These are phyloP conservation scores for Aspergillus viridinutans DNA, from an alignment of 2,329 filamentous ascomycete genomes.

Conservation along the genomic window DNA sequence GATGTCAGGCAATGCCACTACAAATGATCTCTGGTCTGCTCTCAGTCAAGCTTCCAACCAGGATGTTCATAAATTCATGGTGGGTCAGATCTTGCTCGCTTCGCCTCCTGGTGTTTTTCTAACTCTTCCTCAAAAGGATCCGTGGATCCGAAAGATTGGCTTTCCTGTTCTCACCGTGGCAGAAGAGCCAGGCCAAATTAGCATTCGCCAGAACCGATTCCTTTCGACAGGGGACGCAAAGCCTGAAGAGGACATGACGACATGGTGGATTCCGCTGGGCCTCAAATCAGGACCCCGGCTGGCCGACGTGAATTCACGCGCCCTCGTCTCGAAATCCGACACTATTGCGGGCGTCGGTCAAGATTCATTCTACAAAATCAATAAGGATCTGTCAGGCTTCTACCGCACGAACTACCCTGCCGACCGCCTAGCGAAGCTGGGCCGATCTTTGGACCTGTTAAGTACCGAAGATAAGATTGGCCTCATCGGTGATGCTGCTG, in stretches of 20 bases:
- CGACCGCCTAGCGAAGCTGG: conserved; percentile 74
- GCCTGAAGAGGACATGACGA: conserved; percentile 82
- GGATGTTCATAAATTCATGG: conserved; percentile 83
- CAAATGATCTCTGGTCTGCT: conserved; percentile 84
- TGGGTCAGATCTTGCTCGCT: conserved; percentile 18
- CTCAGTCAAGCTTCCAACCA: conserved; percentile 81
- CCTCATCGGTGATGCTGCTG: conserved; percentile 82
- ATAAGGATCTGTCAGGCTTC: conserved; percentile 81
- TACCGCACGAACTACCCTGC: conserved; percentile 92
- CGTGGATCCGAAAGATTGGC: conserved; percentile 94
- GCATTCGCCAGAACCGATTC: conserved; percentile 81
- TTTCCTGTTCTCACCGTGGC: conserved; percentile 85
- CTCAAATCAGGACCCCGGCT: conserved; percentile 70
- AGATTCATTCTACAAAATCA: conserved; percentile 88
- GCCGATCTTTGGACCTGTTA: conserved; percentile 69
- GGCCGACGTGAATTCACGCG: conserved; percentile 58
- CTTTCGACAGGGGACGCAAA: conserved; percentile 87
- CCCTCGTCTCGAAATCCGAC: conserved; percentile 71
- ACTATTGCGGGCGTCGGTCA: conserved; percentile 64
- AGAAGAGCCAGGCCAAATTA: conserved; percentile 78
- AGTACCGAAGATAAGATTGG: conserved; percentile 88
- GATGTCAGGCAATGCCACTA: conserved; percentile 67
- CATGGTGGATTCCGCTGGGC: conserved; percentile 92
- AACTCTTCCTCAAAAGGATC: conserved; percentile 45
- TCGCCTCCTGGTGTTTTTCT: not conserved